A percentile compares a stretch with the other conserved stretches of the same genome.
These are phyloP conservation scores for Alloteropsis semialata DNA, from an alignment of 176 grass and related monocot genomes.

Conservation along the genomic window DNA sequence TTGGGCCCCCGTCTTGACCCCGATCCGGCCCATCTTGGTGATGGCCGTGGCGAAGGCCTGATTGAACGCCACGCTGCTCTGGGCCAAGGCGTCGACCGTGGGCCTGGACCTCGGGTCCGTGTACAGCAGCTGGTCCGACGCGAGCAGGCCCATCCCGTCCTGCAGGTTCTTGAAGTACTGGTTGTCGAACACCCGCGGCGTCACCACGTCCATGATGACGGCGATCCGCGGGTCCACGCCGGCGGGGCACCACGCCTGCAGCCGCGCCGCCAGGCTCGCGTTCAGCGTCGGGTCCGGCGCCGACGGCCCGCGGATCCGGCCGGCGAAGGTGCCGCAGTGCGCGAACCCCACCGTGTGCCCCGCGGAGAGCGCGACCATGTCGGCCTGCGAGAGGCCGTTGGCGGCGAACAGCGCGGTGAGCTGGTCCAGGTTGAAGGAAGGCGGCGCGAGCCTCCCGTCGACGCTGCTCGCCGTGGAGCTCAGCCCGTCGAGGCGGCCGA, in stretches of 20 bases:
- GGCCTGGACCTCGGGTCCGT: slow-evolving; percentile 52
- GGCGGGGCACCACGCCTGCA: slow-evolving; percentile 50
- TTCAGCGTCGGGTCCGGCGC: slow-evolving; percentile 44
- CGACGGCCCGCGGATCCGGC: slow-evolving; percentile 23
- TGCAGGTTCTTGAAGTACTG: slow-evolving; percentile 77
- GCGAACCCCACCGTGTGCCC: slow-evolving; percentile 75
- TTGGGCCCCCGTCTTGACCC: slow-evolving; percentile 56
- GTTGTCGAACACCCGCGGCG: slow-evolving; percentile 70
- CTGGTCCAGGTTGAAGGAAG: slow-evolving; percentile 34
- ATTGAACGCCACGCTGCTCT: slow-evolving; percentile 32
- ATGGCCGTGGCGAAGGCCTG: slow-evolving; percentile 54
- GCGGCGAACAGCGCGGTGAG: slow-evolving; percentile 46
- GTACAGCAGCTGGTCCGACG: slow-evolving; percentile 63
- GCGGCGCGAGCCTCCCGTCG: slow-evolving; percentile 37
- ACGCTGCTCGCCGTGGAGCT: slow-evolving; percentile 44
- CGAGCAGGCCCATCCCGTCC: slow-evolving; percentile 58
- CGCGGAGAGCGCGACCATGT: slow-evolving; percentile 53
- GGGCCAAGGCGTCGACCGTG: slow-evolving; percentile 49
- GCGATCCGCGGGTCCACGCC: slow-evolving; percentile 57
- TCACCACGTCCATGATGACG: slow-evolving; percentile 46
- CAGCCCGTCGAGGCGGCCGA: slow-evolving; percentile 59
- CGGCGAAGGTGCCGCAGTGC: slow-evolving; percentile 53
- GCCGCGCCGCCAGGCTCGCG: slow-evolving; percentile 26
- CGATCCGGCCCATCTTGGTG: slow-evolving; percentile 57
- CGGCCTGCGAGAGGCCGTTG: slow-evolving; percentile 44